Evolutionary conservation across 176 grass and related monocot genomes (phyloP), one percentile per base, ranked within the genome.

Genomic region (Aegilops tauschii): DNA sequence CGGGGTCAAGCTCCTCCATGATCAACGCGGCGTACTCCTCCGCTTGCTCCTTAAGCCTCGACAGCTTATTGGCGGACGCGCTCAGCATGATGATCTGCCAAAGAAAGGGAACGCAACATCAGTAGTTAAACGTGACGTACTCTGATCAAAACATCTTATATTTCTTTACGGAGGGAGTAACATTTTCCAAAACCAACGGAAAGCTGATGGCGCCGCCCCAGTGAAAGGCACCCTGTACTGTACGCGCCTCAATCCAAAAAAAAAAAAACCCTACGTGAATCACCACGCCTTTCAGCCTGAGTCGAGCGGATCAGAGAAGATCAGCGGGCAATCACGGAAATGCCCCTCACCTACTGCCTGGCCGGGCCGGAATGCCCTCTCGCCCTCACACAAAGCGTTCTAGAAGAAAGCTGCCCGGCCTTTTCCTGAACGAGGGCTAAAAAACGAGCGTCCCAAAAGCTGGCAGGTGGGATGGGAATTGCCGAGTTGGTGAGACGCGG

Each of bases 1-100:
- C 97, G 54, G 94, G 94, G 78, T 99, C 97, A 73, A 99, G 87
- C 81, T 99, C 97, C 71, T 99, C 97, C 97, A 99, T 99, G 80
- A 99, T 99, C 34, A 99, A 64, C 18, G 97, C 97, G 17, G 97
- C 94, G 13, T 99, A 99, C 88, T 99, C 97, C 76, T 94, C 94
- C 7, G 97, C 97, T 68, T 99, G 97, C 69, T 99, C 97, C 74
- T 99, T 94, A 30, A 99, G 84, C 76, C 94, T 93, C 21, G 94
- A 90, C 47, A 99, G 86, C 63, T 99, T 99, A 65, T 96, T 97
- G 28, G 97, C 97, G 14, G 97, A 99, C 14, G 94, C 97, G 23
- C 97, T 99, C 42, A 99, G 80, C 97, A 99, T 94, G 31, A 99
- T 99, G 78, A 99, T 97, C 97, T 99, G 87, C 3, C 16, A 54